Percentiles rank a stretch among this genome's conserved stretches.
phyloP scores from a whole-genome alignment of 305 asterid genomes.

The Fraxinus albicans region DNA sequence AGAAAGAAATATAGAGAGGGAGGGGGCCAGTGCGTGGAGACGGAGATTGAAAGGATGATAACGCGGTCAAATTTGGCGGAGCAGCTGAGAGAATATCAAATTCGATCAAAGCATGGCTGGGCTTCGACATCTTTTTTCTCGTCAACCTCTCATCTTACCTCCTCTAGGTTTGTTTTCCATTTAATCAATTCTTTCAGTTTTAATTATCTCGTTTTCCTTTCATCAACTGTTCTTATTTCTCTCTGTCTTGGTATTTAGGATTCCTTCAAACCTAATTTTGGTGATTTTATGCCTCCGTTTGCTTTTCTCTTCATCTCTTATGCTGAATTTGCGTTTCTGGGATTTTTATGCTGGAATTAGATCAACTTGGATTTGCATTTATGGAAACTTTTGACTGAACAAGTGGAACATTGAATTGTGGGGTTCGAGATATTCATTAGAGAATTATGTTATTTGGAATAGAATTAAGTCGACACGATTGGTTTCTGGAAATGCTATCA shows the following conservation, averaged over 20 bases:
- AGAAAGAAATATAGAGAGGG: conserved; percentile 5
- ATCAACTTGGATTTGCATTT: conserved; percentile 11
- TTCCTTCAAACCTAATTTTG: neutral
- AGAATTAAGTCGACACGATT: neutral
- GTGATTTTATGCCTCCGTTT: neutral
- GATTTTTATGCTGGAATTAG: conserved; percentile 9
- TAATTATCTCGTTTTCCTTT: neutral
- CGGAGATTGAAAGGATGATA: conserved; percentile 46
- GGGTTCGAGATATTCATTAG: neutral
- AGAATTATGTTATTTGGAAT: neutral
- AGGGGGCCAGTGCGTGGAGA: conserved; percentile 27
- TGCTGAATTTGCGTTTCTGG: neutral
- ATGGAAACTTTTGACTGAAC: neutral
- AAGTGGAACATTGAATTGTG: neutral
- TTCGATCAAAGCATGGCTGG: conserved; percentile 91
- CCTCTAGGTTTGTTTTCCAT: conserved; percentile 50
- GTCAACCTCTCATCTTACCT: conserved; percentile 61
- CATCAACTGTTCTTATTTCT: neutral
- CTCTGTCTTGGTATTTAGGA: neutral
- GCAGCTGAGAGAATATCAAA: conserved; percentile 91
- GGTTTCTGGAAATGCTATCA: conserved; percentile 9
- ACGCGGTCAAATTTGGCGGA: conserved; percentile 95
- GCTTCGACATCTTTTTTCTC: conserved; percentile 78
- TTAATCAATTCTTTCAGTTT: neutral
- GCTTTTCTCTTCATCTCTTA: neutral